These are phyloP conservation scores for Spergularia azorica DNA, from an alignment of 179 eudicot species.

Conservation along the genomic window DNA sequence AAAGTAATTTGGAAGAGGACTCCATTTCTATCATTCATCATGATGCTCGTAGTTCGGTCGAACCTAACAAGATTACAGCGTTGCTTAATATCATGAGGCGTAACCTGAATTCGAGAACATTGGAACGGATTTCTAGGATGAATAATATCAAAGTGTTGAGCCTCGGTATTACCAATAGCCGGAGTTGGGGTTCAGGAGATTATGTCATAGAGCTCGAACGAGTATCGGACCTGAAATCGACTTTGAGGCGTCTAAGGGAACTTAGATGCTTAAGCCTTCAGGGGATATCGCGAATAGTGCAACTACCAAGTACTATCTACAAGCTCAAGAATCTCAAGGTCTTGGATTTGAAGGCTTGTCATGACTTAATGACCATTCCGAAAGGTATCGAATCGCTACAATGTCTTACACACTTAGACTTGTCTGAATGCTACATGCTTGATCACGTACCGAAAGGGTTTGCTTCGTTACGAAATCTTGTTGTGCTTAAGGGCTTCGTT, in stretches of 20 bases:
- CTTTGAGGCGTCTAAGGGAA: not conserved
- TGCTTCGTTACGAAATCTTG: not conserved
- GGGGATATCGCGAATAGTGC: conserved; percentile 19
- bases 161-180: not conserved
- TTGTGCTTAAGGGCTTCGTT: conserved; percentile 22
- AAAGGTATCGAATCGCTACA: not conserved
- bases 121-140: not conserved
- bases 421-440: conserved; percentile 16
- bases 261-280: conserved; percentile 11
- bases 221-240: not conserved
- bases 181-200: not conserved
- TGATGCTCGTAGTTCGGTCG: too few relatives aligned
- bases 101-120: not conserved
- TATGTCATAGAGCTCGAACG: not conserved
- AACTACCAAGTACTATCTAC: conserved; percentile 11
- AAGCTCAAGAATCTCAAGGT: conserved; percentile 9
- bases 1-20: too few relatives aligned
- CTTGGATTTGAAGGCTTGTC: conserved; percentile 20
- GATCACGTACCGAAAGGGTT: conserved; percentile 6
- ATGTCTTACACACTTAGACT: conserved; percentile 18
- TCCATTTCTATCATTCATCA: too few relatives aligned
- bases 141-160: conserved; percentile 6
- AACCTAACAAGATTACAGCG: not conserved
- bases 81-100: conserved; percentile 2
- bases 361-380: not conserved